Conservation (phyloP, 2,329 filamentous ascomycete species). For the Diaporthe batatas region DNA sequence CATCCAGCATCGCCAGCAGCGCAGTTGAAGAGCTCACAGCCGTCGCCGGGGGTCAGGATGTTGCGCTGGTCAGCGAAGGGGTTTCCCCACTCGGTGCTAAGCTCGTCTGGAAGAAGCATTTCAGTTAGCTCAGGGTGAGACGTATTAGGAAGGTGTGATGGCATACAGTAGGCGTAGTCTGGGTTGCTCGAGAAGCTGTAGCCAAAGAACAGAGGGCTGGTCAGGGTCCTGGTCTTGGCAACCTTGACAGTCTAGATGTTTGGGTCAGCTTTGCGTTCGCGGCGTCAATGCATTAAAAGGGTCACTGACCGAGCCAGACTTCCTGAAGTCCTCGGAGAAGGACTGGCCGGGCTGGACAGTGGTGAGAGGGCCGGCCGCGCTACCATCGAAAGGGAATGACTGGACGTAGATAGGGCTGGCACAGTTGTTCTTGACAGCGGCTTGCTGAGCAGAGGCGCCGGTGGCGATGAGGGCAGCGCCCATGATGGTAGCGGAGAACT, state of each 20-base stretch:
- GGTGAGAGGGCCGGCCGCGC: conserved; percentile 50
- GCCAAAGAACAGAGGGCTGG: conserved; percentile 56
- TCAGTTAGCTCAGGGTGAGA: not conserved
- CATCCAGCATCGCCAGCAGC: conserved; percentile 51
- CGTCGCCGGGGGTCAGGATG: conserved; percentile 52
- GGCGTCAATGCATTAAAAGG: too few relatives aligned
- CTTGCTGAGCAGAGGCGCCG: conserved; percentile 52
- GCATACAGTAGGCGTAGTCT: conserved; percentile 57
- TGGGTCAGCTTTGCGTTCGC: not conserved
- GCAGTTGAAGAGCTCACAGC: conserved; percentile 57
- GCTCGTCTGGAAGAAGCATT: conserved; percentile 50
- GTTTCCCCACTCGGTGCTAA: conserved; percentile 57
- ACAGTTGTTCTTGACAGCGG: conserved; percentile 55
- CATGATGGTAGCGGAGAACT: conserved; percentile 47
- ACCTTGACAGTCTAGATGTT: conserved; percentile 56
- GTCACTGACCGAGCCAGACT: conserved; percentile 53
- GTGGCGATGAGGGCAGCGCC: conserved; percentile 52
- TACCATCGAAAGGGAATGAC: conserved; percentile 53
- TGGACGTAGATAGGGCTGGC: conserved; percentile 52
- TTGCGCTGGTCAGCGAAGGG: conserved; percentile 55
- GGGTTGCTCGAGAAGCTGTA: conserved; percentile 55
- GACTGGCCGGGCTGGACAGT: conserved; percentile 51
- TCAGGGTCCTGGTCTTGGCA: conserved; percentile 54
- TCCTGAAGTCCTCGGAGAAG: conserved; percentile 53
- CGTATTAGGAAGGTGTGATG: not conserved